Conservation (phyloP, 2,329 filamentous ascomycete species). For the Nigrospora oryzae region DNA sequence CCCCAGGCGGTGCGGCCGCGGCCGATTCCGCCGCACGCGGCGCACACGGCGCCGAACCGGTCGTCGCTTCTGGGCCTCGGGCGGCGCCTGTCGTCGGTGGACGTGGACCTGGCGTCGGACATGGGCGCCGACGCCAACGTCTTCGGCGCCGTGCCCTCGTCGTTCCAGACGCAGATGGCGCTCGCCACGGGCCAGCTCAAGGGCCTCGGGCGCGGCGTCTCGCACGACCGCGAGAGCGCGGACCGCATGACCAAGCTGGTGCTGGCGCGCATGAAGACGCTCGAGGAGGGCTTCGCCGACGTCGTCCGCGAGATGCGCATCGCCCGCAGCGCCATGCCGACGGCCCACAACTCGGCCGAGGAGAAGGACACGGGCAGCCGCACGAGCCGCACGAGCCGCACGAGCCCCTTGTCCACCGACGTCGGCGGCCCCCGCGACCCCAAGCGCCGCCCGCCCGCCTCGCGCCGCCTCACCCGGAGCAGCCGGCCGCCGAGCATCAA, state of each 20-base stretch:
- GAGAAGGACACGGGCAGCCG: slow-evolving; percentile 14
- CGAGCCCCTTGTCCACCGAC: too few species aligned
- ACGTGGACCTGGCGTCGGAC: slow-evolving; percentile 68
- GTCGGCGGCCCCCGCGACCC: too few species aligned
- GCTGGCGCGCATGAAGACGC: slow-evolving; percentile 81
- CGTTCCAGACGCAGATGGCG: slow-evolving; percentile 75
- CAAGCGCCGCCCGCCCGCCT: too few species aligned
- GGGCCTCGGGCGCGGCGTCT: slow-evolving; percentile 20
- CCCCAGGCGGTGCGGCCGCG: slow-evolving; percentile 33
- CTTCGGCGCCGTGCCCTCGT: slow-evolving; percentile 58
- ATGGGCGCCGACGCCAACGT: slow-evolving; percentile 53
- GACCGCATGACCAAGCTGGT: slow-evolving; percentile 75
- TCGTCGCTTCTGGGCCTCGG: slow-evolving; percentile 35
- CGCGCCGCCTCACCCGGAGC: background rate
- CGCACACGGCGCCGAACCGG: slow-evolving; percentile 47
- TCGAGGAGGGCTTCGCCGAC: slow-evolving; percentile 85
- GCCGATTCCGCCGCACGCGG: slow-evolving; percentile 48
- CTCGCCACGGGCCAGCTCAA: slow-evolving; percentile 58
- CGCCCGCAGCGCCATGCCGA: slow-evolving; percentile 35
- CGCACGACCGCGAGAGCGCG: slow-evolving; percentile 31
- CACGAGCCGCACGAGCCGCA: too few species aligned
- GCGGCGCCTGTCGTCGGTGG: slow-evolving; percentile 53
- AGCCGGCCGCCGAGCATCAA: slow-evolving; percentile 32
- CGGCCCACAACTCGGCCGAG: slow-evolving; percentile 42
- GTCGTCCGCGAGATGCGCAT: slow-evolving; percentile 75